These are phyloP conservation scores for Trichoderma lentiforme DNA, from an alignment of 2,329 filamentous ascomycete species.

Conservation along the genomic window DNA sequence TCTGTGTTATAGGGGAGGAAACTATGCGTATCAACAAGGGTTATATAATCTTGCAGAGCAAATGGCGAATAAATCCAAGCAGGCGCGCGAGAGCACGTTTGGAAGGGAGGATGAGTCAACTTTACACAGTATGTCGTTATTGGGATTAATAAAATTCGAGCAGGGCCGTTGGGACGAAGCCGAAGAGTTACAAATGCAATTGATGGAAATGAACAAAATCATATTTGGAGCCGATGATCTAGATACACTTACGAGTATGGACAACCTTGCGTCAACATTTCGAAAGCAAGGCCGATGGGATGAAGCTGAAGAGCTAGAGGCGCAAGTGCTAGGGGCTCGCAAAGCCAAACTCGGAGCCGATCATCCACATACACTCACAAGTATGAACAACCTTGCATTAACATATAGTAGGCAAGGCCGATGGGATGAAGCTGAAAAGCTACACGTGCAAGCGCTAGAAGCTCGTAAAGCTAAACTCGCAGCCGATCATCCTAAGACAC, in stretches of 20 bases:
- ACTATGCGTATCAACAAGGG: background rate
- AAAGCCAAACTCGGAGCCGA: background rate
- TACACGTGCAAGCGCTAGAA: background rate
- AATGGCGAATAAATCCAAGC: background rate
- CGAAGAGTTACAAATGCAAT: background rate
- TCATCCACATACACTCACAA: background rate
- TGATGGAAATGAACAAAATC: background rate
- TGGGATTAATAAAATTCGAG: background rate
- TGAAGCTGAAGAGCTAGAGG: background rate
- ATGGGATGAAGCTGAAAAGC: background rate
- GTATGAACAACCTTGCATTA: background rate
- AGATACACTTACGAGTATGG: accelerated
- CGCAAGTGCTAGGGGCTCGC: background rate
- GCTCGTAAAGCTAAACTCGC: background rate
- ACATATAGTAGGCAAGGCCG: background rate
- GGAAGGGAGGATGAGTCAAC: background rate
- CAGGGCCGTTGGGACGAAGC: slow-evolving; percentile 10
- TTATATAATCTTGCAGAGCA: background rate
- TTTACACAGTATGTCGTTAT: background rate
- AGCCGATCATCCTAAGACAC: background rate
- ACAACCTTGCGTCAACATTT: background rate
- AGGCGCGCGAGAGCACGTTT: background rate
- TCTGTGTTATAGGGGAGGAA: background rate
- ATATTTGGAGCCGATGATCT: background rate
- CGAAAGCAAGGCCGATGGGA: accelerated